Evolutionary conservation across 2,329 filamentous ascomycete genomes (phyloP).

Genomic region (Pseudocercospora ulei): DNA sequence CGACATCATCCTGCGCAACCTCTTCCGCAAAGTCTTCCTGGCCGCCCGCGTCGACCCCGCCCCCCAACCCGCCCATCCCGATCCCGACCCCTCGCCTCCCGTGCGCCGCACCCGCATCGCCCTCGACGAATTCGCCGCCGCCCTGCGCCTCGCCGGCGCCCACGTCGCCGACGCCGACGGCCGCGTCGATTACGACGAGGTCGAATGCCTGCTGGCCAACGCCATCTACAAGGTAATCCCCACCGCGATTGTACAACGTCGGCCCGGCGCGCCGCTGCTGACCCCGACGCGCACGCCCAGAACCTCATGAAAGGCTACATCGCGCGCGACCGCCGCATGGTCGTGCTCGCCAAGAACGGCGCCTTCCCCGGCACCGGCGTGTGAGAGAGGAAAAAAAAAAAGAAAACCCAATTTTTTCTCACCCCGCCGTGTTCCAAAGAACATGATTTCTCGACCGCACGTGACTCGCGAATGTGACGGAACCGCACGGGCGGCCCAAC

Average conservation of each 20-base stretch:
- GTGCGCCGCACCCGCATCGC: slow-evolving; percentile 65
- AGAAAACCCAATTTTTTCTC: too few relatives aligned
- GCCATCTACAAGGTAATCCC: slow-evolving; percentile 99
- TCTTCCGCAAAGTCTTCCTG: slow-evolving; percentile 84
- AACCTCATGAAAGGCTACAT: slow-evolving; percentile 98
- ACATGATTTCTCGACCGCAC: too few relatives aligned
- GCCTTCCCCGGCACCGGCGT: slow-evolving; percentile 86
- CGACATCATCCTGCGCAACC: slow-evolving; percentile 82
- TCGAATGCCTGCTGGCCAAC: slow-evolving; percentile 88
- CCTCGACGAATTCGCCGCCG: slow-evolving; percentile 73
- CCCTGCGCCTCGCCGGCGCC: slow-evolving; percentile 59
- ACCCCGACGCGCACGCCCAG: too few relatives aligned
- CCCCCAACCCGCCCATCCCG: slow-evolving; percentile 51
- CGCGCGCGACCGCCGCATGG: slow-evolving; percentile 74
- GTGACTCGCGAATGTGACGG: too few relatives aligned
- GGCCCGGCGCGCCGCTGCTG: too few relatives aligned
- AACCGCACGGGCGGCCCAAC: too few relatives aligned
- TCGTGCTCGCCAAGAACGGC: slow-evolving; percentile 82
- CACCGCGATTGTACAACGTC: too few relatives aligned
- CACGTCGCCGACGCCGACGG: slow-evolving; percentile 47
- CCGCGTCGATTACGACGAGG: slow-evolving; percentile 74
- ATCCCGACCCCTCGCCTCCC: slow-evolving; percentile 52
- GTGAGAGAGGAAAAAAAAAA: too few relatives aligned
- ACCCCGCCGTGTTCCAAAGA: too few relatives aligned
- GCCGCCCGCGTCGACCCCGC: slow-evolving; percentile 55